Base-by-base conservation (phyloP, 2,329 filamentous ascomycete species). In the Diaporthe sp. region DNA sequence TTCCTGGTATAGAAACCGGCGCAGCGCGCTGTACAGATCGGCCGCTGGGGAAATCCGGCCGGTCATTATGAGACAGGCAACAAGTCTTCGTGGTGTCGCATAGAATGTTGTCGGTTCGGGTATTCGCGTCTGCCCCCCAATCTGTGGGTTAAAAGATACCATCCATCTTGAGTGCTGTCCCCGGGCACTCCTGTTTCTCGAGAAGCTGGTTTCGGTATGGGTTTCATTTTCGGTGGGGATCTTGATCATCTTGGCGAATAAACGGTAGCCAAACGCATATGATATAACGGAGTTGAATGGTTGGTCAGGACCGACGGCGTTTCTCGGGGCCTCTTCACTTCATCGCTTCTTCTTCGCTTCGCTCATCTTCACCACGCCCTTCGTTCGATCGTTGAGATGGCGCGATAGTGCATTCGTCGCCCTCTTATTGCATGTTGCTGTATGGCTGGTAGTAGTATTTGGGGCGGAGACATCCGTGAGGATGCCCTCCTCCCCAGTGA, bases 251-350 rank as follows among this genome's bases (percentile, higher is more conserved):
- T 55, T 69, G 65, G 65, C 65, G 65, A 69, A 55, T 28, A 69
- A 53, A 69, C 34, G 65, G 49, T 55, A 69, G 65, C 65, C 65
- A 69, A 28, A 55, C 49, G 65, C 65, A 69, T 69, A 69, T 69
- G 65, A 69, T 42, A 69, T 37, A 55, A 55, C 46, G 65, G 65
- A 69, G 65, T 69, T 69, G 17, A 69, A 68, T 8, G 65, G 65
- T 28, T 69, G 65, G 42, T n/a, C 22, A n/a, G 39, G 46, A 42
- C 49, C 65, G 49, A 42, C 34, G 65, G 65, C 65, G 65, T 69
- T 69, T 31, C 22, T 69, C 34, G 22, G 65, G 49, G 46, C 28
- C 22, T 34, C 28, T n/a, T 34, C 31, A n/a, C 55, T 58, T 65
- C 22, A 28, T 69, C 34, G 34, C 49, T 55, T 55, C 49, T 67